A percentile compares a stretch with the other conserved stretches of the same genome.
Evolutionary conservation across 441 rosid genomes (phyloP).

Genomic region (Viola pubescens): DNA sequence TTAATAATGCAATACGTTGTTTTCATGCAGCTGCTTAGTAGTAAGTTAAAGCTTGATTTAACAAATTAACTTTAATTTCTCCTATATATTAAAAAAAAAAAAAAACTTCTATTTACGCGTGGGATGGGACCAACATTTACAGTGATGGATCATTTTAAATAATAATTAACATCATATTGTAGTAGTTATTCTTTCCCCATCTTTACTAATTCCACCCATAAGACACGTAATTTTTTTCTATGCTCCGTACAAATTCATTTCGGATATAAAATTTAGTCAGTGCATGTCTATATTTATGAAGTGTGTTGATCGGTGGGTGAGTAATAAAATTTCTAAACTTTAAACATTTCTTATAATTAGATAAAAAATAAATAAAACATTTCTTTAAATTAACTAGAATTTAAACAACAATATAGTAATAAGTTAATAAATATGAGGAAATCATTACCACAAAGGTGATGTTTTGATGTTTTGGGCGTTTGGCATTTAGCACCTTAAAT

Average conservation of each 20-base stretch:
- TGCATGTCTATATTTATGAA: too few species aligned
- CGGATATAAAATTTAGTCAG: too few species aligned
- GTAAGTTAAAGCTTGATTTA: too few species aligned
- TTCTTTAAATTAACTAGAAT: too few species aligned
- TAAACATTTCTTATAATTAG: not conserved
- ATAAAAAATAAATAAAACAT: not conserved
- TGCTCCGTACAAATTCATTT: not conserved
- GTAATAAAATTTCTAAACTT: not conserved
- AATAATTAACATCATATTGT: not conserved
- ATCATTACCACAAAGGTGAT: constrained; percentile 38
- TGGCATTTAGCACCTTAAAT: constrained; percentile 28
- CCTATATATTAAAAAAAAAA: too few species aligned
- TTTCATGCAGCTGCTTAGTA: too few species aligned
- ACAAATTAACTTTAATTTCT: too few species aligned
- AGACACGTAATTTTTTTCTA: not conserved
- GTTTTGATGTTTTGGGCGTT: constrained; percentile 19
- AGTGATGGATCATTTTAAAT: too few species aligned
- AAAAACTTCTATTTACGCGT: too few species aligned
- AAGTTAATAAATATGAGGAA: constrained; percentile 20
- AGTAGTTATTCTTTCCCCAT: constrained; percentile 18
- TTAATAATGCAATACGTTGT: too few species aligned
- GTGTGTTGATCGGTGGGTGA: too few species aligned
- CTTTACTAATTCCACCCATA: constrained; percentile 6
- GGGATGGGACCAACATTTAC: too few species aligned
- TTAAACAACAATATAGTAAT: not conserved